Base-by-base conservation (phyloP, 2,329 filamentous ascomycete species). In the Cytospora chrysosperma region DNA sequence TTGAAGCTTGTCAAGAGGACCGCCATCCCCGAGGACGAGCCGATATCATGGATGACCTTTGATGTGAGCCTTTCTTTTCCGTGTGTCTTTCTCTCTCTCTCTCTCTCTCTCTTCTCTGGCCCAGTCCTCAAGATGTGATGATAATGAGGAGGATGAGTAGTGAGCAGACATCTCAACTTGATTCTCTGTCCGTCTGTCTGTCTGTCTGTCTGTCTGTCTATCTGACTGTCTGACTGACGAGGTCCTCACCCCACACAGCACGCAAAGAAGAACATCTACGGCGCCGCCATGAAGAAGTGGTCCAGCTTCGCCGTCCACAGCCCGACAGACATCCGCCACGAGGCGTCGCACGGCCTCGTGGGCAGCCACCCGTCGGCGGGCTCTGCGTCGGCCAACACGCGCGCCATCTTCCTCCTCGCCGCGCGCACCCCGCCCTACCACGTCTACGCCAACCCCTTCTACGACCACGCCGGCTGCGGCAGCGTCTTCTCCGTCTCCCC, bases 1-100 rank as follows among this genome's bases (percentile, higher is more conserved):
- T 78, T 96, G 65, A 84, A 88, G 69, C 77, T 95, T 71, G 79
- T 96, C 72, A 93, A 94, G 79, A 87, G 89, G 70, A 95, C 91
- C 1, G 86, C 88, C 64, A 95, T 96, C 62, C 89, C 91, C 5
- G 77, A 90, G 59, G 90, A 94, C 68, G 91, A 96, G 77, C 91
- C 92, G 9, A 95, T 96, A 69, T 96, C 92, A 65, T 96, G 92
- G 92, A 94, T 96, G 90, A 89, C 91, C 19, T 94, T 96, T 72
- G 89, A 92, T 75, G 91, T 92, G 80, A 78, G 88, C 53, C 61
- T 57, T 26, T 15, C 3, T 17, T 21, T 12, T 13, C n/a, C 49
- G 26, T 30, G 27, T 52, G 28, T 13, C 9, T 40, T 10, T 7
- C 49, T n/a, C 19, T 15, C 24, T 40, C 57, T 52, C 30, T 12